phyloP scores from a whole-genome alignment of 2,329 filamentous ascomycete genomes.

The Beauveria caledonica region DNA sequence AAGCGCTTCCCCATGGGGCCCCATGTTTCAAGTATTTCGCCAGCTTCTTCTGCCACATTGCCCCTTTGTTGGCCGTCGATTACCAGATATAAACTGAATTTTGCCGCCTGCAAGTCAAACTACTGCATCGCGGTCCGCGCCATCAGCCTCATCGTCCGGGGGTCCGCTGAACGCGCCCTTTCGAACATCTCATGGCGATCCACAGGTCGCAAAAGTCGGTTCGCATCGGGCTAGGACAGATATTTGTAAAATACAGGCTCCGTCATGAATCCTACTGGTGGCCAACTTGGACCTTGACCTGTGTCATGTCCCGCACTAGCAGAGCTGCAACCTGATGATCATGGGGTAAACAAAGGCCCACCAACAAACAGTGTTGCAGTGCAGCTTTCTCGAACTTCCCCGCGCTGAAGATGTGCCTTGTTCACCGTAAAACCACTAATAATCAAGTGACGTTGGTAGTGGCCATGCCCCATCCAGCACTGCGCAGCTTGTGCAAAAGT shows the following conservation, averaged over 20 bases:
- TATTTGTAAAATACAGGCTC: neutral
- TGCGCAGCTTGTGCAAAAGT: too few relatives aligned
- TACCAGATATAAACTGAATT: neutral
- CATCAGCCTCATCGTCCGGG: neutral
- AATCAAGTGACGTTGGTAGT: neutral
- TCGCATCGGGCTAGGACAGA: neutral
- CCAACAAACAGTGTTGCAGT: neutral
- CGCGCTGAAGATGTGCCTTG: neutral
- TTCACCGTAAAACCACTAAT: neutral
- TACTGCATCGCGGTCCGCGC: constrained; percentile 1
- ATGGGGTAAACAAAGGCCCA: neutral
- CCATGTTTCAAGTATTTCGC: neutral
- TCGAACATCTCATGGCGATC: neutral
- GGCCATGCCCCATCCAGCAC: too few relatives aligned
- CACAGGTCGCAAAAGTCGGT: neutral
- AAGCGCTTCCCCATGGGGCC: constrained; percentile 4
- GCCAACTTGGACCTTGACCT: neutral
- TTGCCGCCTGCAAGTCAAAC: neutral
- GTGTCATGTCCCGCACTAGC: neutral
- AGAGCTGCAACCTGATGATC: neutral
- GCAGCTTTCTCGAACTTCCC: neutral
- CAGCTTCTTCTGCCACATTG: neutral
- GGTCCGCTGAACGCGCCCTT: neutral
- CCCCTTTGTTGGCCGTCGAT: neutral
- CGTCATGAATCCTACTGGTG: neutral